Evolutionary conservation across 2,329 filamentous ascomycete species (phyloP), one percentile per base, ranked within the genome.

Genomic region (Penicillium sp.): DNA sequence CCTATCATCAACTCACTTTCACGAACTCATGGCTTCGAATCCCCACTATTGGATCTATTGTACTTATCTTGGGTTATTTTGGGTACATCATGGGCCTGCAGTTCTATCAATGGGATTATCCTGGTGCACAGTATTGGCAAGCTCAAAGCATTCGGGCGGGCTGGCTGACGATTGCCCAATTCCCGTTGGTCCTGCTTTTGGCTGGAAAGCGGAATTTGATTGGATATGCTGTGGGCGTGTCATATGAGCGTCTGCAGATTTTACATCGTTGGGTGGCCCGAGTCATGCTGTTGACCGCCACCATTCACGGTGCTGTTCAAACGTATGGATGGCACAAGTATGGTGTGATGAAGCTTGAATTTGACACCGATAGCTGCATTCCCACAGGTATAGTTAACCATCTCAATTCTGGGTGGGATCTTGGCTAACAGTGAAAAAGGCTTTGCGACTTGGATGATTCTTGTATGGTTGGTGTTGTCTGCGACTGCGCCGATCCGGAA

Each of bases 141-240:
- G 54, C 53, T 14, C 37, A 50, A 9, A 46, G 57, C 13, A 3
- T 74, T 0, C 71, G 74, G 7, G 73, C 74, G 6, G 71, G 72
- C 26, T 72, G 69, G 59, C 66, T 78, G 19, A 65, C 76, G 2
- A 61, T 76, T 2, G 70, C 67, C 16, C 74, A 78, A 54, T 58
- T 76, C 13, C 74, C 72, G 5, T 69, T 76, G 43, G 60, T 77
- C 16, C 62, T 77, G 9, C 61, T 74, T n/a, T 68, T 78, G 14
- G 70, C 72, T 35, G 76, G 74, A 58, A 75, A 75, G 59, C 67
- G 73, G 52, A 77, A 76, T 54, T 55, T 74, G 22, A 66, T 75
- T 29, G 66, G 66, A 9, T 58, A 65, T 6, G 47, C 69, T 1
- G 71, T 69, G 1, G 70, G 71, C 1, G 58, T 67, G 1, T 70